Evolutionary conservation across 495 filamentous ascomycete species (phyloP).

Genomic region (Penicillium turbatum): DNA sequence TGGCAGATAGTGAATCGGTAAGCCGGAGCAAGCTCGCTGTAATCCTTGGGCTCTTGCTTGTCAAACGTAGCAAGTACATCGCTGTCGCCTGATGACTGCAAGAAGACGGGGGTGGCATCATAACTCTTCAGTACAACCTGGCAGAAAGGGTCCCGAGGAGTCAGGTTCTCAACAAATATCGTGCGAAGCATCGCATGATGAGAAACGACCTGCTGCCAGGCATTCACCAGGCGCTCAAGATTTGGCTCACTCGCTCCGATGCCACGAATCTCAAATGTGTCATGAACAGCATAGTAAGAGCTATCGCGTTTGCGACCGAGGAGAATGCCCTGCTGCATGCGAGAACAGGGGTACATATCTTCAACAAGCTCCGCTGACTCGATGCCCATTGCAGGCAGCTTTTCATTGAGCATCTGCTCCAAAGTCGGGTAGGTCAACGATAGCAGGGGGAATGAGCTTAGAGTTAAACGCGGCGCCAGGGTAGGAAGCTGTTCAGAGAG

Average conservation of each 20-base stretch:
- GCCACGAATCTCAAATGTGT: constrained; percentile 54
- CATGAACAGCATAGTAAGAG: constrained; percentile 56
- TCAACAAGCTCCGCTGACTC: constrained; percentile 43
- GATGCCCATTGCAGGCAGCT: constrained; percentile 47
- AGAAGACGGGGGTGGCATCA: constrained; percentile 24
- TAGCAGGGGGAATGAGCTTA: constrained; percentile 60
- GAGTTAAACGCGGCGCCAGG: constrained; percentile 48
- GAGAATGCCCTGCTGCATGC: constrained; percentile 64
- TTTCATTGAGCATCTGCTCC: constrained; percentile 40
- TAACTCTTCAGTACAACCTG: constrained; percentile 50
- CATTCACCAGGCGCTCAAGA: constrained; percentile 32
- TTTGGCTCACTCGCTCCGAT: constrained; percentile 29
- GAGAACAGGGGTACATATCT: constrained; percentile 62
- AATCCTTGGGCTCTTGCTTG: constrained; percentile 30
- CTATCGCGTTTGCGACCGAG: constrained; percentile 54
- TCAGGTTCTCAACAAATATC: constrained; percentile 47
- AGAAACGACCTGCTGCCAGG: constrained; percentile 48
- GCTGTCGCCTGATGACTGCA: constrained; percentile 33
- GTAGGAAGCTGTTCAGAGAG: constrained; percentile 48
- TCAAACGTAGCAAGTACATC: constrained; percentile 33
- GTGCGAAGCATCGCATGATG: constrained; percentile 51
- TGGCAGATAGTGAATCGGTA: constrained; percentile 50
- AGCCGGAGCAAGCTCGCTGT: constrained; percentile 35
- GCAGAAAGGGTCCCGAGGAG: constrained; percentile 40
- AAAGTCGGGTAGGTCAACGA: constrained; percentile 57